Base-by-base conservation (phyloP, 2,329 filamentous ascomycete species). In the Daldinia sp. region DNA sequence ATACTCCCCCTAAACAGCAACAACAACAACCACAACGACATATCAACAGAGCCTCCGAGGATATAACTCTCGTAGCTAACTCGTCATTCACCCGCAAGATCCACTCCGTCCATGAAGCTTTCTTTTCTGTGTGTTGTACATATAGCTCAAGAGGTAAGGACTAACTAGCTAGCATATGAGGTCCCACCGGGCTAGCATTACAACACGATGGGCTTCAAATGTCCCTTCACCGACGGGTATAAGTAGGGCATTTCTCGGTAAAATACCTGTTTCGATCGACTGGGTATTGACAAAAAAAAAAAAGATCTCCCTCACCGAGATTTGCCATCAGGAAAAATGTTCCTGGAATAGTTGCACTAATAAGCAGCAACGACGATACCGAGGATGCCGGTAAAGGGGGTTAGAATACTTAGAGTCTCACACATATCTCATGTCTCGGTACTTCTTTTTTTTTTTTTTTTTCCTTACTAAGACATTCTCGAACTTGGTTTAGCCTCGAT, bases 171-270 rank as follows among this genome's bases (percentile, higher is more conserved):
- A 13, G 1, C 18, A 7, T 23, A 23, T 23, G 2, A 23, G 46
- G 46, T 50, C 26, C 46, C 46, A 50, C 46, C 20, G 3, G 15
- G 15, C 15, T 50, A 33, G 26, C 33, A 35, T 9, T n/a, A 42
- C 20, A 42, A 6, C 46, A 50, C 46, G 46, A 33, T 18, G 10
- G 13, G 13, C 46, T 50, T 30, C 26, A n/a, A 50, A 23, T 23
- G 20, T 3, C 26, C 15, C 26, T 33, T 50, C 46, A 50, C 46
- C 46, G 46, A 50, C 26, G 46, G 46, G 46, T 30, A 30, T 10
- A 30, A 30, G 46, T 30, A 50, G 26, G 46, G 26, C 15, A 50
- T 50, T 33, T 50, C 26, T 50, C 46, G 46, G 46, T 50, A 23
- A 50, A 23, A 50, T n/a, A 15, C 33, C 33, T 35, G 46, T 18